phyloP scores from a whole-genome alignment of 768 basidiomycete genomes.

The Suillus clintonianus region DNA sequence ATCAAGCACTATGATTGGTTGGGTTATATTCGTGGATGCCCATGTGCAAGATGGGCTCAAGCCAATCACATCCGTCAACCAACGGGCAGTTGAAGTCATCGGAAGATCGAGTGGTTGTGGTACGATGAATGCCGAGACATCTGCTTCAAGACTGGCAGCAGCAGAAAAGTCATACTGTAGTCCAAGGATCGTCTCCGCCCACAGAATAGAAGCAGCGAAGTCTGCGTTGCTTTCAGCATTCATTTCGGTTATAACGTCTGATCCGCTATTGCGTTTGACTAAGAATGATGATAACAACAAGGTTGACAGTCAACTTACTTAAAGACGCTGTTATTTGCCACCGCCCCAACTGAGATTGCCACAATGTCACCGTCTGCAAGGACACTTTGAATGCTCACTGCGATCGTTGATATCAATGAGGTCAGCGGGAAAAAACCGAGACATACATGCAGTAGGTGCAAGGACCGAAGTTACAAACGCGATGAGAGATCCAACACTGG shows the following conservation, averaged over 20 bases:
- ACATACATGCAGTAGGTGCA: constrained; percentile 29
- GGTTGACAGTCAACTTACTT: constrained; percentile 17
- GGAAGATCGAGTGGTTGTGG: constrained; percentile 20
- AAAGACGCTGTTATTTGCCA: constrained; percentile 21
- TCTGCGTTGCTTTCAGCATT: constrained; percentile 10
- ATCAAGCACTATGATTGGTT: constrained; percentile 16
- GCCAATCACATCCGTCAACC: constrained; percentile 29
- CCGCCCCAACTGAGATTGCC: constrained; percentile 16
- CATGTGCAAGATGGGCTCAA: constrained; percentile 29
- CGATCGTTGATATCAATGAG: not conserved
- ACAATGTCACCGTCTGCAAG: constrained; percentile 20
- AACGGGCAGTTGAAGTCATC: constrained; percentile 23
- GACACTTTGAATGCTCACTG: constrained; percentile 25
- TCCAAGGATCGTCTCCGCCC: constrained; percentile 26
- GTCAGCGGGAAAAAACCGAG: not conserved
- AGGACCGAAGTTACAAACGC: constrained; percentile 18
- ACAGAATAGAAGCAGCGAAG: constrained; percentile 20
- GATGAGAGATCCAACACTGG: constrained; percentile 19
- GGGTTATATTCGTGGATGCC: constrained; percentile 26
- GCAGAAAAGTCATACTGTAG: constrained; percentile 24
- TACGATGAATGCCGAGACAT: constrained; percentile 16
- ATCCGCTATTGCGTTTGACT: constrained; percentile 2
- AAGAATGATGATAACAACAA: not conserved
- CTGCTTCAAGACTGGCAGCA: constrained; percentile 12
- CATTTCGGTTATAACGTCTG: too few species aligned